Evolutionary conservation across 2,329 filamentous ascomycete species (phyloP), one percentile per base, ranked within the genome.

Genomic region (Pseudogymnoascus sp.): DNA sequence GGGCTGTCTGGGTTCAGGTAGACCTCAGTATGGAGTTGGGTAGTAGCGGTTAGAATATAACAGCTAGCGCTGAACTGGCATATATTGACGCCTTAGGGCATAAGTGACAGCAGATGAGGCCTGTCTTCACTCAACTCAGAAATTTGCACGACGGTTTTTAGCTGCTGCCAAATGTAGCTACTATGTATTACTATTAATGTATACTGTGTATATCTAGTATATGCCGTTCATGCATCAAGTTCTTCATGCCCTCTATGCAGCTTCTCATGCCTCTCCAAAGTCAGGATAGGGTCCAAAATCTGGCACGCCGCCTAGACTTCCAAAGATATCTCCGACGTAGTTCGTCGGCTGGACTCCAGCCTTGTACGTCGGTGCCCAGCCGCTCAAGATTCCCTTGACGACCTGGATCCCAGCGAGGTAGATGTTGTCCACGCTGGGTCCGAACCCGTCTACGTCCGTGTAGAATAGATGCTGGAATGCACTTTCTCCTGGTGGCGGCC

Each of bases 301-400:
- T 0, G 87, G 86, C 41, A 74, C 71, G 1, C 86, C 87, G 1
- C 86, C 87, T 3, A 91, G 74, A 8, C 82, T 86, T 12, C 86
- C 88, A 66, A 90, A 86, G 61, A 91, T 86, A 69, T 90, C 87
- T 5, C 87, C 87, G 38, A 90, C 75, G 68, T 91, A 91, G 68
- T 90, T 90, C 1, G 71, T 75, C 0, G 86, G 75, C 64, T 76
- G 71, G 39, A 91, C 73, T 2, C 88, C 88, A 1, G 70, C 66
- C 36, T 77, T 73, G 67, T 86, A 91, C 0, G 76, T 84, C 12
- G 71, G 71, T 41, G 85, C 75, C 88, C 88, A 91, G 3, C 76
- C 79, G 0, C 72, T 63, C 11, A 90, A 63, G 62, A 91, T 86
- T 1, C 86, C 87, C 66, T 80, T 76, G 11, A 89, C 80, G 30